Percentiles rank a stretch among this genome's conserved stretches.
Evolutionary conservation across 768 basidiomycete genomes (phyloP).

Genomic region (Amylocystis lapponica): DNA sequence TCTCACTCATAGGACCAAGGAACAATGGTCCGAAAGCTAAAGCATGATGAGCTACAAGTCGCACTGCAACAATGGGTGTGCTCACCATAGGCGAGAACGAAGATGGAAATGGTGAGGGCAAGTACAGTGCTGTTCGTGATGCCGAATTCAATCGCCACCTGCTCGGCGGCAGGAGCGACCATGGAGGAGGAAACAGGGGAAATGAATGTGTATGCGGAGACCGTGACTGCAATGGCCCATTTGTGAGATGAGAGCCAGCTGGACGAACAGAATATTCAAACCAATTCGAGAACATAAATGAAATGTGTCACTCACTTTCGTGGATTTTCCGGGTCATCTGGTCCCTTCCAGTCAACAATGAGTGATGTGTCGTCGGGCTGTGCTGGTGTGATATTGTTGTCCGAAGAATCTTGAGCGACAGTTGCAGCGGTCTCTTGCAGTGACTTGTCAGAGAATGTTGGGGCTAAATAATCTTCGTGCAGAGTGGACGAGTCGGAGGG

Average conservation of each 20-base stretch:
- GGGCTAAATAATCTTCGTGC: too few species aligned
- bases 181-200: slow-evolving; percentile 62
- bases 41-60: too few species aligned
- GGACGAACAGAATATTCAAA: too few species aligned
- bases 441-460: too few species aligned
- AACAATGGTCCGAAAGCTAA: slow-evolving; percentile 47
- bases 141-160: slow-evolving; percentile 48
- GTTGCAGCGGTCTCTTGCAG: too few species aligned
- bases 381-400: too few species aligned
- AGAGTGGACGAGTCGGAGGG: too few species aligned
- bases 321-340: slow-evolving; percentile 31
- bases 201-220: slow-evolving; percentile 22
- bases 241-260: slow-evolving; percentile 57
- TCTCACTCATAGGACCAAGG: slow-evolving; percentile 62
- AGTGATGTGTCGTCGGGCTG: too few species aligned
- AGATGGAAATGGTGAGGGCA: slow-evolving; percentile 56
- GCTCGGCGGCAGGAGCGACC: slow-evolving; percentile 57
- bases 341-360: slow-evolving; percentile 31
- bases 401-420: too few species aligned
- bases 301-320: slow-evolving; percentile 23
- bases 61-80: too few species aligned
- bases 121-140: slow-evolving; percentile 43
- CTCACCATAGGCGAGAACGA: slow-evolving; percentile 56
- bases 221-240: slow-evolving; percentile 38
- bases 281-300: too few species aligned